A percentile compares a stretch with the other conserved stretches of the same genome.
These are phyloP conservation scores for Globisporangium heterothallicum DNA, from an alignment of 352 stramenopile genomes.

Conservation along the genomic window DNA sequence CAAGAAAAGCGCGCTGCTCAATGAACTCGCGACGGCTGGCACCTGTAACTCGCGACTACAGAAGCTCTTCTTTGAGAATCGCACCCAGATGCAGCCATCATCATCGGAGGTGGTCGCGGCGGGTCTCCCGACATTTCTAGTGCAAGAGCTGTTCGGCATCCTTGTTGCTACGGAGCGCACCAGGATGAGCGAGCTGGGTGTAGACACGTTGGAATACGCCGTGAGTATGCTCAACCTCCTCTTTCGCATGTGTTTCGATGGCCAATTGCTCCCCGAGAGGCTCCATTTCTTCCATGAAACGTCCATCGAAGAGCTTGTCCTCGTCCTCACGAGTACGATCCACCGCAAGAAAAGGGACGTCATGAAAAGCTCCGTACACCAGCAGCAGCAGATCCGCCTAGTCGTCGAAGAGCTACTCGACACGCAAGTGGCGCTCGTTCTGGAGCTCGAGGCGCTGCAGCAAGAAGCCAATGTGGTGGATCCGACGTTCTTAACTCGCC, in stretches of 20 bases:
- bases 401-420: conserved; percentile 41
- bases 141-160: conserved; percentile 28
- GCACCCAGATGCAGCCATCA: conserved; percentile 15
- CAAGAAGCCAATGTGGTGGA: conserved; percentile 16
- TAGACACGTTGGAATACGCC: conserved; percentile 22
- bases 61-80: conserved; percentile 49
- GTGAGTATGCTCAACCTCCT: conserved; percentile 20
- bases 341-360: neutral
- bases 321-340: conserved; percentile 9
- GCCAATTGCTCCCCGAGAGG: conserved; percentile 16
- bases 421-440: conserved; percentile 34
- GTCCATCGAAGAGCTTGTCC: conserved; percentile 9
- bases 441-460: conserved; percentile 37
- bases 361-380: neutral
- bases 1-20: conserved; percentile 26
- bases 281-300: conserved; percentile 20
- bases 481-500: conserved; percentile 12
- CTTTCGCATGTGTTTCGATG: conserved; percentile 18
- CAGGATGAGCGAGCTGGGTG: conserved; percentile 15
- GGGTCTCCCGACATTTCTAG: conserved; percentile 25
- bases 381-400: neutral
- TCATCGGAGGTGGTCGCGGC: conserved; percentile 5
- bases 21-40: conserved; percentile 39
- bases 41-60: conserved; percentile 27
- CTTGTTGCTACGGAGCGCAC: neutral